Evolutionary conservation across 345 rosid species (phyloP).

Genomic region (Populus deltoides): DNA sequence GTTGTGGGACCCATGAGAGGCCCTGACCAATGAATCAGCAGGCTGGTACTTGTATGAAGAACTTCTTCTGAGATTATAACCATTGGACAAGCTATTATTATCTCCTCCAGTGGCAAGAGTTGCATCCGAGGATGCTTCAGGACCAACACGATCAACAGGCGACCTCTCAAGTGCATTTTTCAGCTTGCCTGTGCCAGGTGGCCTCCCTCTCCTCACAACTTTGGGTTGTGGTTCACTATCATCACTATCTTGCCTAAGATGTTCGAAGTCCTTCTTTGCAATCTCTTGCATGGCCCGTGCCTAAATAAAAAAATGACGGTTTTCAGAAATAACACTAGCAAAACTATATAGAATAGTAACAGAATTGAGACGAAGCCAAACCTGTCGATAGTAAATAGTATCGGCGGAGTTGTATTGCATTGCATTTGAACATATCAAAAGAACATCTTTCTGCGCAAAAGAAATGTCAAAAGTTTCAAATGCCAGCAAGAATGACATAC

Average conservation of each 20-base stretch:
- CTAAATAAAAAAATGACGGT: conserved; percentile 36
- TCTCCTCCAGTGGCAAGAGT: conserved; percentile 64
- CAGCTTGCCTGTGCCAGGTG: conserved; percentile 55
- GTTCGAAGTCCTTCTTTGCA: conserved; percentile 88
- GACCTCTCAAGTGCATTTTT: conserved; percentile 65
- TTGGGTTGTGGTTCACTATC: conserved; percentile 68
- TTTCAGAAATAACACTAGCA: conserved; percentile 12
- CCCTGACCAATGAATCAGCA: conserved; percentile 51
- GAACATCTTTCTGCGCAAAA: conserved; percentile 70
- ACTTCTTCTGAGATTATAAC: conserved; percentile 67
- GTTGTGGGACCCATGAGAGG: conserved; percentile 43
- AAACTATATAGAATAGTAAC: neutral
- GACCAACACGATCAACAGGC: conserved; percentile 48
- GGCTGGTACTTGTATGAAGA: conserved; percentile 47
- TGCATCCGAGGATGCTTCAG: conserved; percentile 64
- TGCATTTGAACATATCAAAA: conserved; percentile 85
- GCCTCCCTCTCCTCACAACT: conserved; percentile 66
- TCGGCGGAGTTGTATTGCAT: conserved; percentile 95
- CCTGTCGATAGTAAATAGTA: conserved; percentile 91
- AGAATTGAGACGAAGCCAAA: conserved; percentile 26
- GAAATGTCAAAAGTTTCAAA: conserved; percentile 10
- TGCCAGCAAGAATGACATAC: conserved; percentile 3
- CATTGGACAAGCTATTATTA: conserved; percentile 38
- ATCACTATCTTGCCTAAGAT: conserved; percentile 91
- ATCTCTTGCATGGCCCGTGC: conserved; percentile 86